A percentile compares a stretch with the other conserved stretches of the same genome.
These are phyloP conservation scores for Aspergillus awamori DNA, from an alignment of 2,329 filamentous ascomycete genomes.

Conservation along the genomic window DNA sequence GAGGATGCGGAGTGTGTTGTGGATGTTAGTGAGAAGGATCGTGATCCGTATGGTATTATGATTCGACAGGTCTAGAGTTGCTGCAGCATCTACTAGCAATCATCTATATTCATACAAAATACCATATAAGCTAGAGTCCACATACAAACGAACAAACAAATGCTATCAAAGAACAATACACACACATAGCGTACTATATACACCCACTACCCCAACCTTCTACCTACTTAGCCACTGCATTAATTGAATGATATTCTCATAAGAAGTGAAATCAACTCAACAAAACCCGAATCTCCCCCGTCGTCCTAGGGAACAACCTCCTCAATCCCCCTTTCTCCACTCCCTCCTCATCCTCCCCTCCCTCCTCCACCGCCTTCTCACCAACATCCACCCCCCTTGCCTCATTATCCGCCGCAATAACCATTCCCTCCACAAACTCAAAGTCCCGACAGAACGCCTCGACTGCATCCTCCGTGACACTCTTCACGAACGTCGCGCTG, in stretches of 20 bases:
- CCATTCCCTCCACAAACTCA: slow-evolving; percentile 65
- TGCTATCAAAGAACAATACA: neutral
- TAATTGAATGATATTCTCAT: neutral
- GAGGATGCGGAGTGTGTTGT: slow-evolving; percentile 63
- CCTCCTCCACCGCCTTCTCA: slow-evolving; percentile 36
- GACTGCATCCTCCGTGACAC: slow-evolving; percentile 80
- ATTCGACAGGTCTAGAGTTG: slow-evolving; percentile 29
- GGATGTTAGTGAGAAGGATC: slow-evolving; percentile 75
- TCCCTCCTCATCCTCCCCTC: slow-evolving; percentile 38
- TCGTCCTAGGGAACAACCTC: slow-evolving; percentile 65
- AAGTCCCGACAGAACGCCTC: slow-evolving; percentile 85
- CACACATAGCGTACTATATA: neutral
- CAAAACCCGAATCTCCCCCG: slow-evolving; percentile 65
- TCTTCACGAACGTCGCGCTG: slow-evolving; percentile 70
- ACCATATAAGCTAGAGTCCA: neutral
- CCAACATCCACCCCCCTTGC: slow-evolving; percentile 32
- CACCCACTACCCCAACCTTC: neutral
- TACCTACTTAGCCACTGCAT: too few species aligned
- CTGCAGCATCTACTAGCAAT: too few species aligned
- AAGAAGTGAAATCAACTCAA: slow-evolving; percentile 51
- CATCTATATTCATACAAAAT: neutral
- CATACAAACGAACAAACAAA: neutral
- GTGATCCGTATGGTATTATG: slow-evolving; percentile 85
- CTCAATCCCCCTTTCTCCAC: slow-evolving; percentile 48
- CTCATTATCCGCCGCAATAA: slow-evolving; percentile 61